Evolutionary conservation across 2,329 filamentous ascomycete species (phyloP).

Genomic region (Aspergillus sp.): DNA sequence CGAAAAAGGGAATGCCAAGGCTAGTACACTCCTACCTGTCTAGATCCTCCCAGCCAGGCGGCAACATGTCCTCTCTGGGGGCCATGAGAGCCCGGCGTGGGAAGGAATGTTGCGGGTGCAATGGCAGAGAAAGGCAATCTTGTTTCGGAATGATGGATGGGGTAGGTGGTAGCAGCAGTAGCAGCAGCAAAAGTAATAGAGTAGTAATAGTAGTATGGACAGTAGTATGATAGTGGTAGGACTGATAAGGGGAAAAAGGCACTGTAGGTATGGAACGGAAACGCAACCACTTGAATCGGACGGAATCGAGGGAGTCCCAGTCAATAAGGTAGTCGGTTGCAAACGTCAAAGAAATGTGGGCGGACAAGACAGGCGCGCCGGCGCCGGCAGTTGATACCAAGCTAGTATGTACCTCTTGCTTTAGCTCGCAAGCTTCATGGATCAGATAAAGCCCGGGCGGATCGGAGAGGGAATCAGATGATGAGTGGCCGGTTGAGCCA

Average conservation of each 20-base stretch:
- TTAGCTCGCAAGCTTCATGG: neutral
- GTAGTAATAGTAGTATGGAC: too few species aligned
- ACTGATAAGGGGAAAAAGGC: too few species aligned
- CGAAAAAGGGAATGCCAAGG: conserved; percentile 19
- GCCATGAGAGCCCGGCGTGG: conserved; percentile 38
- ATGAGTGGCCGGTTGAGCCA: too few species aligned
- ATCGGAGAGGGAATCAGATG: conserved; percentile 1
- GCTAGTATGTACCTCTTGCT: conserved; percentile 6
- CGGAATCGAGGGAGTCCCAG: conserved; percentile 5
- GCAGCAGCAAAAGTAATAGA: too few species aligned
- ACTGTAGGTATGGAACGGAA: neutral
- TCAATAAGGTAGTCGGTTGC: conserved; percentile 12
- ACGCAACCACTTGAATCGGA: conserved; percentile 4
- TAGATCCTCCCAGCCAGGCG: conserved; percentile 43
- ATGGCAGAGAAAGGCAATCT: conserved; percentile 1
- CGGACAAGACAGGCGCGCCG: conserved; percentile 17
- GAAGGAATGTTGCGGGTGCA: conserved; percentile 32
- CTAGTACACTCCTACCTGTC: conserved; percentile 36
- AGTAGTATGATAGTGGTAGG: too few species aligned
- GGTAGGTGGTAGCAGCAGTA: neutral
- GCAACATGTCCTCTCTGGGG: conserved; percentile 44
- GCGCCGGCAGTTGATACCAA: conserved; percentile 22
- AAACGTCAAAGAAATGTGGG: conserved; percentile 17
- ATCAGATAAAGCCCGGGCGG: neutral
- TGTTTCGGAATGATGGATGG: neutral